Evolutionary conservation across 2,329 filamentous ascomycete genomes (phyloP).

Genomic region (Plectosphaerella cucumerina): DNA sequence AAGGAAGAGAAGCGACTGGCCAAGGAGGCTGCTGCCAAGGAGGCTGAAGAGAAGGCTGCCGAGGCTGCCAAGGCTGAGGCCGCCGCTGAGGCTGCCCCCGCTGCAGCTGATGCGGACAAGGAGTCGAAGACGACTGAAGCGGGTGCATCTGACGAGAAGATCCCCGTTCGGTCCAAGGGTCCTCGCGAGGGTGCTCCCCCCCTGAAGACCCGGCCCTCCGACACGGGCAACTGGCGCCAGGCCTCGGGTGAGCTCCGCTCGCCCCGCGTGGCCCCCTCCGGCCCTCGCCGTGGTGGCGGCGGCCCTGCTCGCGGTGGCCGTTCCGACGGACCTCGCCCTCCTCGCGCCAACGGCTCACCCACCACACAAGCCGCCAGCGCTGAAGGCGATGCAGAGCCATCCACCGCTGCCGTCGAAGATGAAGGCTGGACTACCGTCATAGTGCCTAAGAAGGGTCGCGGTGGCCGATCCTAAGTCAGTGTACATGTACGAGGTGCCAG

Average conservation of each 20-base stretch:
- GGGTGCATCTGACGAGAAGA: constrained; percentile 38
- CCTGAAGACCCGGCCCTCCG: constrained; percentile 50
- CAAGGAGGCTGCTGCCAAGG: constrained; percentile 62
- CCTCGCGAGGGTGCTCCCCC: constrained; percentile 35
- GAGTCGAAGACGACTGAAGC: constrained; percentile 21
- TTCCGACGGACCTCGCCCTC: constrained; percentile 40
- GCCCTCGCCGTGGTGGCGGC: constrained; percentile 33
- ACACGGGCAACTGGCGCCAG: constrained; percentile 58
- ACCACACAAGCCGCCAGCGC: constrained; percentile 27
- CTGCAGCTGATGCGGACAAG: constrained; percentile 25
- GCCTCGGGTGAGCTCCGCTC: constrained; percentile 44
- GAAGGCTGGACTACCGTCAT: constrained; percentile 63
- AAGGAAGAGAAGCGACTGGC: constrained; percentile 68
- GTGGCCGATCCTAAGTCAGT: not conserved
- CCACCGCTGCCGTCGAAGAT: constrained; percentile 42
- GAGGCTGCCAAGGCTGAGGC: constrained; percentile 24
- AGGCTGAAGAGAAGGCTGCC: constrained; percentile 45
- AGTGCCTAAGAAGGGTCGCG: constrained; percentile 2
- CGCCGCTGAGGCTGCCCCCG: constrained; percentile 20
- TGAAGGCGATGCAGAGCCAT: constrained; percentile 20
- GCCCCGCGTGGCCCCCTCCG: constrained; percentile 39
- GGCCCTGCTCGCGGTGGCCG: constrained; percentile 38
- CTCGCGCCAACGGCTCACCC: constrained; percentile 42
- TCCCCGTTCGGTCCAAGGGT: constrained; percentile 32
- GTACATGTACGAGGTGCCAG: not conserved